Evolutionary conservation across 192 early-diverging fungal genomes (phyloP).

Genomic region (Entomortierella beljakovae): DNA sequence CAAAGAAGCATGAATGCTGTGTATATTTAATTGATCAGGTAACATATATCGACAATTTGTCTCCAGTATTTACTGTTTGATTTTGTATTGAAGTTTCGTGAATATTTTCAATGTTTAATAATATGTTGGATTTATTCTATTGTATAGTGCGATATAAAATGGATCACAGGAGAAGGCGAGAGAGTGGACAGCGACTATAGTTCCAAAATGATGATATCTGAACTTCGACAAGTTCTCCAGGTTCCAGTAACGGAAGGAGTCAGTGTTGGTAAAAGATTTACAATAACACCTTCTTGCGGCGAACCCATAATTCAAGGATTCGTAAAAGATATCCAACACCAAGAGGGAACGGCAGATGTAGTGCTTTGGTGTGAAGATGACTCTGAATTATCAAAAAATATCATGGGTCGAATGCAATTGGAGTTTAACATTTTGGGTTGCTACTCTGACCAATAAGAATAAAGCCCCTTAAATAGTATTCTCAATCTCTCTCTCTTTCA

Average conservation of each 20-base stretch:
- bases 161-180: neutral
- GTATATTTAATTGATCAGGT: slow-evolving; percentile 59
- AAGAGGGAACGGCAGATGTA: neutral
- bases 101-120: neutral
- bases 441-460: neutral
- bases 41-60: neutral
- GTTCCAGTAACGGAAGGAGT: slow-evolving; percentile 28
- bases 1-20: slow-evolving; percentile 53
- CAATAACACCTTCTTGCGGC: neutral
- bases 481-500: neutral
- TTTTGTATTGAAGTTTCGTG: too few species aligned
- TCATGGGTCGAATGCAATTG: slow-evolving; percentile 11
- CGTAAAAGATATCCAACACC: slow-evolving; percentile 7
- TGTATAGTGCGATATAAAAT: slow-evolving; percentile 27
- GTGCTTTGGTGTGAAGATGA: slow-evolving; percentile 10
- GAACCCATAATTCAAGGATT: slow-evolving; percentile 6
- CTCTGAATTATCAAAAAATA: neutral
- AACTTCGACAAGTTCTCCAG: slow-evolving; percentile 29
- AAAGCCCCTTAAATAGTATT: neutral
- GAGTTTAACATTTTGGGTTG: slow-evolving; percentile 16
- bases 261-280: slow-evolving; percentile 14
- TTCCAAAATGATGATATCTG: slow-evolving; percentile 5
- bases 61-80: too few species aligned
- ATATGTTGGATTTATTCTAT: neutral
- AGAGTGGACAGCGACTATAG: neutral